Evolutionary conservation across 176 grass and related monocot genomes (phyloP).

Genomic region (Lolium multiflorum): DNA sequence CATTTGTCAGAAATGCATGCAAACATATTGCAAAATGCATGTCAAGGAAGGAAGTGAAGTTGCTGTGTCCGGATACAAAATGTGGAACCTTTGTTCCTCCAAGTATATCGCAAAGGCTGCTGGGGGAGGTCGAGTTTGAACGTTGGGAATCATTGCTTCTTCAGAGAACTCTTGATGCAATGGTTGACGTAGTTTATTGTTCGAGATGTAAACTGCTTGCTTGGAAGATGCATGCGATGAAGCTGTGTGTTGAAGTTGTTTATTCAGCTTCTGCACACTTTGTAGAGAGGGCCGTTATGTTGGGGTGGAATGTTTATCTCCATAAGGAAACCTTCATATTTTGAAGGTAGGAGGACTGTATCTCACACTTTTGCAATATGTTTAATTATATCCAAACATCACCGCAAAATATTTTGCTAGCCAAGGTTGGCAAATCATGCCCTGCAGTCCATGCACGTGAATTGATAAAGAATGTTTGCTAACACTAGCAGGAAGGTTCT

Average conservation of each 20-base stretch:
- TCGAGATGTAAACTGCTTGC: conserved; percentile 78
- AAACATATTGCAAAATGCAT: conserved; percentile 70
- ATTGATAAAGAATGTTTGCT: too few species aligned
- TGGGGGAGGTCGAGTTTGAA: conserved; percentile 64
- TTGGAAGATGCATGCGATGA: conserved; percentile 72
- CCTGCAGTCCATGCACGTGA: background rate
- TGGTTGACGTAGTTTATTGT: conserved; percentile 76
- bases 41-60: conserved; percentile 66
- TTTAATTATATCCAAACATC: conserved; percentile 5
- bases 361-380: background rate
- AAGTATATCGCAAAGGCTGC: conserved; percentile 63
- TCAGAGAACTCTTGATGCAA: conserved; percentile 73
- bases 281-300: conserved; percentile 71
- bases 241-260: conserved; percentile 73
- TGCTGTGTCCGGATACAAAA: conserved; percentile 69
- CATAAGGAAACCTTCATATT: conserved; percentile 57
- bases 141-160: conserved; percentile 74
- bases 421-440: background rate
- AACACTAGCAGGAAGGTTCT: too few species aligned
- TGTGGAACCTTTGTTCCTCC: conserved; percentile 64
- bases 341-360: conserved; percentile 53
- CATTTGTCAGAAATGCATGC: conserved; percentile 73
- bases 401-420: background rate
- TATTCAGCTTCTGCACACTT: conserved; percentile 81
- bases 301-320: conserved; percentile 57